Conservation (phyloP, 1,284 basidiomycete genomes). For the Fomitopsis betulina region DNA sequence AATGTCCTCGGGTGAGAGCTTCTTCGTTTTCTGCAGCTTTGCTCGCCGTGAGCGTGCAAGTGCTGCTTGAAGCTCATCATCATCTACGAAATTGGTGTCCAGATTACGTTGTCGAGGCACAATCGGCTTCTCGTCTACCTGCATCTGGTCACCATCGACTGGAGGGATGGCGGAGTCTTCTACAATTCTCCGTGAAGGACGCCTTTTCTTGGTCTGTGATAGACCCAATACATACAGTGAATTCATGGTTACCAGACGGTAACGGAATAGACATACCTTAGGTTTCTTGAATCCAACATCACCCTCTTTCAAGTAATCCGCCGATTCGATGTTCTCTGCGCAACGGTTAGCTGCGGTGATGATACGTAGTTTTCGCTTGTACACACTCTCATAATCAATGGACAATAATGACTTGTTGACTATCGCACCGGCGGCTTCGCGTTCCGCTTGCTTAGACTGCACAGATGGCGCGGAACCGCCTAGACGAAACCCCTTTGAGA, state of each 20-base stretch:
- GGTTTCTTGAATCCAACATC: constrained; percentile 93
- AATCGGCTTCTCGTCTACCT: constrained; percentile 68
- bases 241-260: neutral
- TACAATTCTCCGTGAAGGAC: constrained; percentile 65
- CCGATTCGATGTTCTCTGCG: constrained; percentile 82
- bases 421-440: constrained; percentile 53
- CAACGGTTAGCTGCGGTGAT: constrained; percentile 1
- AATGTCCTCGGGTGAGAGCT: constrained; percentile 81
- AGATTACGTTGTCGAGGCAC: constrained; percentile 62
- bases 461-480: constrained; percentile 49
- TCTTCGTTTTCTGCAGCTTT: constrained; percentile 76
- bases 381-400: constrained; percentile 88
- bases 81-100: constrained; percentile 91
- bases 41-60: constrained; percentile 83
- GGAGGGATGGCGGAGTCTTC: constrained; percentile 54
- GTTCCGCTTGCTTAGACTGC: constrained; percentile 38
- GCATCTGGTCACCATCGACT: constrained; percentile 55
- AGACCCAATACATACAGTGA: neutral
- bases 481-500: constrained; percentile 70
- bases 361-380: constrained; percentile 4
- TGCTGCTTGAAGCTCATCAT: constrained; percentile 95
- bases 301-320: constrained; percentile 89
- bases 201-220: constrained; percentile 87
- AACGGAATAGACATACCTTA: constrained; percentile 50
- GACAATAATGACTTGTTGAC: constrained; percentile 81